phyloP scores from a whole-genome alignment of 1,139 yeast genomes.

The Spathaspora sp. region DNA sequence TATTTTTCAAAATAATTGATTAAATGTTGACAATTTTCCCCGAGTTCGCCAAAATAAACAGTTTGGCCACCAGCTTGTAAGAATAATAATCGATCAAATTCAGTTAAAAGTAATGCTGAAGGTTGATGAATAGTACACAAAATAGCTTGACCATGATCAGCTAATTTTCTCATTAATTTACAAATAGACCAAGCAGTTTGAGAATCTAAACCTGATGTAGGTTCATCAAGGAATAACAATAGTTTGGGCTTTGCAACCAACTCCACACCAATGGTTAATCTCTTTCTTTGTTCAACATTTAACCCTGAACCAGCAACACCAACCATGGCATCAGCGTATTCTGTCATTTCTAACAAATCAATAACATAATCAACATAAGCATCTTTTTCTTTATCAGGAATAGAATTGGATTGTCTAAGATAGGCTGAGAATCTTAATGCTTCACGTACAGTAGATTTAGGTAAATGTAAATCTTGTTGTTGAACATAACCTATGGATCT shows the following conservation, averaged over 20 bases:
- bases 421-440: slow-evolving; percentile 37
- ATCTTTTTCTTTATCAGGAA: slow-evolving; percentile 30
- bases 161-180: slow-evolving; percentile 41
- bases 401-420: slow-evolving; percentile 34
- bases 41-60: slow-evolving; percentile 69
- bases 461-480: slow-evolving; percentile 41
- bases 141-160: slow-evolving; percentile 45
- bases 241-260: slow-evolving; percentile 40
- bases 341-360: slow-evolving; percentile 34
- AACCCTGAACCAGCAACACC: slow-evolving; percentile 43
- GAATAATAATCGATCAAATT: slow-evolving; percentile 36
- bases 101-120: slow-evolving; percentile 36
- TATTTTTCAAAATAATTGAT: slow-evolving; percentile 57
- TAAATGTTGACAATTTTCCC: slow-evolving; percentile 49
- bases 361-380: slow-evolving; percentile 37
- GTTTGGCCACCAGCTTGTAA: slow-evolving; percentile 54
- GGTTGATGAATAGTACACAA: slow-evolving; percentile 47
- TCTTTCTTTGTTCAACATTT: slow-evolving; percentile 38
- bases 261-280: slow-evolving; percentile 40
- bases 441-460: slow-evolving; percentile 39
- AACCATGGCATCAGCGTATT: slow-evolving; percentile 38
- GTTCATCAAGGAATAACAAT: slow-evolving; percentile 38
- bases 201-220: slow-evolving; percentile 43
- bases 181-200: slow-evolving; percentile 48
- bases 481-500: slow-evolving; percentile 44